Conservation (phyloP, 2,329 filamentous ascomycete species). For the Xylariaceae sp. region DNA sequence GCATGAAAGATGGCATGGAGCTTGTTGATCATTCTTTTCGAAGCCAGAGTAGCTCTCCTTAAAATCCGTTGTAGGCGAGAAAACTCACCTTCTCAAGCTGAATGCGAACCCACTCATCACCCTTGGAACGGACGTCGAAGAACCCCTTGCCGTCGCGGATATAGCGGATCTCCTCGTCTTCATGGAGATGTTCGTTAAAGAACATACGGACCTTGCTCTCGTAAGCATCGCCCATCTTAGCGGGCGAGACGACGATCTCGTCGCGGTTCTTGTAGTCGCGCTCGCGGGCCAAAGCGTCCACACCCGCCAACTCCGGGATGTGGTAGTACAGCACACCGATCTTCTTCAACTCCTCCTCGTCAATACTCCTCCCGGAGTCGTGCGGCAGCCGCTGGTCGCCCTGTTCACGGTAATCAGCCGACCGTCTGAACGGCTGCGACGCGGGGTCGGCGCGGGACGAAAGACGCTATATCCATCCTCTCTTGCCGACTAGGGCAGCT, state of each 20-base stretch:
- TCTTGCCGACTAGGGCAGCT: background rate
- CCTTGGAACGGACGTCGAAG: slow-evolving; percentile 83
- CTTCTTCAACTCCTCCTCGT: slow-evolving; percentile 59
- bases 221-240: slow-evolving; percentile 79
- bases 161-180: slow-evolving; percentile 97
- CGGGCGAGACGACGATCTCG: slow-evolving; percentile 82
- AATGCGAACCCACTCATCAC: slow-evolving; percentile 87
- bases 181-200: slow-evolving; percentile 93
- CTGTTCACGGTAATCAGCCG: slow-evolving; percentile 41
- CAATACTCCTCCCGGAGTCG: slow-evolving; percentile 71
- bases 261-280: slow-evolving; percentile 93
- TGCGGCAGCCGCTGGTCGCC: slow-evolving; percentile 92
- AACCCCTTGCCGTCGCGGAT: slow-evolving; percentile 84
- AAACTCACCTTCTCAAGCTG: slow-evolving; percentile 64
- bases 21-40: too few relatives aligned
- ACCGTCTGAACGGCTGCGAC: background rate
- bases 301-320: slow-evolving; percentile 59
- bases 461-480: background rate
- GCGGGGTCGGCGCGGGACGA: background rate
- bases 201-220: slow-evolving; percentile 92
- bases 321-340: slow-evolving; percentile 79
- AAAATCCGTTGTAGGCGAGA: background rate
- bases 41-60: background rate
- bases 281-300: slow-evolving; percentile 68
- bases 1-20: background rate